phyloP scores from a whole-genome alignment of 2,329 filamentous ascomycete genomes.

The Exophiala viscosa region DNA sequence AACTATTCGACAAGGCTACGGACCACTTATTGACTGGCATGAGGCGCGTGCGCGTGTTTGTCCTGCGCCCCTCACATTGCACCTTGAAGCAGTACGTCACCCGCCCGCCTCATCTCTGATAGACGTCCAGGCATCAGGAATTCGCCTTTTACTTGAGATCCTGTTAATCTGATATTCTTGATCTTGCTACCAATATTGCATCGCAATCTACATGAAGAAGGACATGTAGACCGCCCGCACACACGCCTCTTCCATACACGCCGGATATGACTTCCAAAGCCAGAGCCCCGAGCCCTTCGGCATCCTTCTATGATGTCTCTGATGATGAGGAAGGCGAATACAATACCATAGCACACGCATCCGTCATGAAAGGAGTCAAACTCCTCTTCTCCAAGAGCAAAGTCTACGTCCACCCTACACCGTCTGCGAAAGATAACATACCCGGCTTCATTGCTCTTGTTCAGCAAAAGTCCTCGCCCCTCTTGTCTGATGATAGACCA shows the following conservation, averaged over 20 bases:
- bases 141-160: conserved; percentile 2
- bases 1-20: too few species aligned
- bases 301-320: conserved; percentile 90
- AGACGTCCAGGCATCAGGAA: conserved; percentile 20
- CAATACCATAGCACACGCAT: conserved; percentile 81
- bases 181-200: neutral
- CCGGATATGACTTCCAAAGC: conserved; percentile 15
- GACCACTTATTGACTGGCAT: neutral
- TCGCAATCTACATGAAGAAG: neutral
- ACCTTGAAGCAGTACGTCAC: conserved; percentile 5
- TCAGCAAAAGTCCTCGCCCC: conserved; percentile 66
- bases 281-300: conserved; percentile 65
- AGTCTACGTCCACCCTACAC: conserved; percentile 94
- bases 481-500: conserved; percentile 31
- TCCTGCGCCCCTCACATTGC: too few species aligned
- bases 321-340: conserved; percentile 96
- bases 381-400: conserved; percentile 96
- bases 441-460: conserved; percentile 87
- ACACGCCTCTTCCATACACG: neutral
- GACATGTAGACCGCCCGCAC: neutral
- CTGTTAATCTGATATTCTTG: too few species aligned
- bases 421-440: conserved; percentile 93
- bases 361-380: conserved; percentile 79
- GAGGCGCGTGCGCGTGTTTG: neutral
- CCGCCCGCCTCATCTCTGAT: neutral